A percentile compares a stretch with the other conserved stretches of the same genome.
Conservation (phyloP, 768 basidiomycete genomes). For the Boletus sp. region DNA sequence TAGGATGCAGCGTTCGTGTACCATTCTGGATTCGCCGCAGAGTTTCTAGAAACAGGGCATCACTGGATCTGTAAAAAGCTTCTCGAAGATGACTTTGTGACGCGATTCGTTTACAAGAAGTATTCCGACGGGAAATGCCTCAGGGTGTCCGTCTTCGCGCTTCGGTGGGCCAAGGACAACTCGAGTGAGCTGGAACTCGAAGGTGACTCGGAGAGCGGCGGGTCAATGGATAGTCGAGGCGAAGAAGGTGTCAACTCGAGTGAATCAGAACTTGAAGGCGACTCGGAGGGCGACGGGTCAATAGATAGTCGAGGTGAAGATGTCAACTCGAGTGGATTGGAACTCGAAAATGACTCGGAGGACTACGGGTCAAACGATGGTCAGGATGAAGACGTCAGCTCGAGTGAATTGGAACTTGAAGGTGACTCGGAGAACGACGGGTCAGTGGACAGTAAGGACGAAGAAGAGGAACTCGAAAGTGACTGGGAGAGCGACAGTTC, state of each 20-base stretch:
- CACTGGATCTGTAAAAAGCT: background rate
- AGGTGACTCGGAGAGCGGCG: background rate
- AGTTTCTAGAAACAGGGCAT: background rate
- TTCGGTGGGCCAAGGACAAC: background rate
- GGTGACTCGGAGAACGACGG: too few species aligned
- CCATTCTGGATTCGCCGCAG: background rate
- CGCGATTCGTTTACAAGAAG: background rate
- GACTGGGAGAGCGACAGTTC: background rate
- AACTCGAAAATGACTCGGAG: too few species aligned
- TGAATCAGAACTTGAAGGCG: too few species aligned
- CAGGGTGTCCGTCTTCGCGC: background rate
- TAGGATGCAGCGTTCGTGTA: background rate
- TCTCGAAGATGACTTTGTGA: background rate
- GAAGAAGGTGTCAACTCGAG: too few species aligned
- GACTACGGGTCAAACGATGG: too few species aligned
- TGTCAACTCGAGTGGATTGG: too few species aligned
- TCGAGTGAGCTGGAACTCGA: background rate
- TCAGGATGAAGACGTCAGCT: too few species aligned
- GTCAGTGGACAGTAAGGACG: too few species aligned
- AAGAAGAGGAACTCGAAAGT: background rate
- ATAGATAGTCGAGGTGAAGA: too few species aligned
- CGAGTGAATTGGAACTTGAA: too few species aligned
- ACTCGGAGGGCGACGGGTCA: too few species aligned
- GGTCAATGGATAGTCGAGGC: background rate
- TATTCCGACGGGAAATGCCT: background rate